Evolutionary conservation across 768 basidiomycete species (phyloP).

Genomic region (Scleroderma bovista): DNA sequence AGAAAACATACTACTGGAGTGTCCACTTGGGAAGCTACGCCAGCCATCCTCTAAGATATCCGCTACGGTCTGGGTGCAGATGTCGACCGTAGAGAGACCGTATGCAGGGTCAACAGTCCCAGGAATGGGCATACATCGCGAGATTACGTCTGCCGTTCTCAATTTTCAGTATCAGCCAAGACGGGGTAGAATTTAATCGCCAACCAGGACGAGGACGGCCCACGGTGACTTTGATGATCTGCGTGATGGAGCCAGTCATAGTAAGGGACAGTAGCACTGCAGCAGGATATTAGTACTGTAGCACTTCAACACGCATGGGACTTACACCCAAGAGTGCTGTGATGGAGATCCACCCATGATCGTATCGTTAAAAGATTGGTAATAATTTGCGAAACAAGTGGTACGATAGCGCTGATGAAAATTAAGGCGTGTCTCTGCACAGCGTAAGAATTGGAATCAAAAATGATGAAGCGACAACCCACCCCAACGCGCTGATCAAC

Average conservation of each 20-base stretch:
- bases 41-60: conserved; percentile 71
- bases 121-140: conserved; percentile 54
- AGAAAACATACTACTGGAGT: conserved; percentile 66
- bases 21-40: conserved; percentile 88
- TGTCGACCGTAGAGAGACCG: conserved; percentile 61
- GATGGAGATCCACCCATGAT: conserved; percentile 87
- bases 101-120: conserved; percentile 64
- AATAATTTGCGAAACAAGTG: conserved; percentile 58
- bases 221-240: conserved; percentile 77
- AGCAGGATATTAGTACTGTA: background rate
- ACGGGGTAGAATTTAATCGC: background rate
- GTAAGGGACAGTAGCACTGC: conserved; percentile 67
- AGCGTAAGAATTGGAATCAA: background rate
- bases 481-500: conserved; percentile 59
- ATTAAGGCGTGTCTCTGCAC: conserved; percentile 35
- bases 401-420: conserved; percentile 45
- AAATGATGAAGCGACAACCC: conserved; percentile 25
- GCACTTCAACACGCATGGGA: background rate
- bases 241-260: conserved; percentile 73
- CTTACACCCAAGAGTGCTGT: conserved; percentile 37
- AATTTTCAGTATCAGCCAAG: background rate
- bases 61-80: conserved; percentile 71
- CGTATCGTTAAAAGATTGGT: conserved; percentile 68
- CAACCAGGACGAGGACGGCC: conserved; percentile 84
- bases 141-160: conserved; percentile 16